Conservation (phyloP, 2,329 filamentous ascomycete genomes). For the Calonectria fujianensis region DNA sequence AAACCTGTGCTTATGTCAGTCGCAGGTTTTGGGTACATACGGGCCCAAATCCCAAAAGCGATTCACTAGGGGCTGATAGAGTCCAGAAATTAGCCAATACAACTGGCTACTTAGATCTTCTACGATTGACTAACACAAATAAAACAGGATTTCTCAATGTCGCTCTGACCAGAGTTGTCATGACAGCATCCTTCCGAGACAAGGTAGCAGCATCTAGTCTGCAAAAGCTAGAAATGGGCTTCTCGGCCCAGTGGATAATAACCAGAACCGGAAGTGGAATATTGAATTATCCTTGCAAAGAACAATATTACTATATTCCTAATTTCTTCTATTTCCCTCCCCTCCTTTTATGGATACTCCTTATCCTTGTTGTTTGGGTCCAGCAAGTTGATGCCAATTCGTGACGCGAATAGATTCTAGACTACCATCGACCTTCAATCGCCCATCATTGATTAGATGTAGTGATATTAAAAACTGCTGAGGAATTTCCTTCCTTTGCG, state of each 20-base stretch:
- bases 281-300: not conserved
- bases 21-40: not conserved
- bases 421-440: not conserved
- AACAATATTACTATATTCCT: not conserved
- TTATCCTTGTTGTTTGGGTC: not conserved
- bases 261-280: not conserved
- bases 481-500: not conserved
- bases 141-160: not conserved
- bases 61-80: not conserved
- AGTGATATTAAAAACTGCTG: accelerated
- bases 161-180: not conserved
- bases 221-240: not conserved
- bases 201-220: not conserved
- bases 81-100: not conserved
- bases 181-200: not conserved
- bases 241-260: not conserved
- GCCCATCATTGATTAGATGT: not conserved
- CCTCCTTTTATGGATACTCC: not conserved
- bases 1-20: not conserved
- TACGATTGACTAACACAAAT: not conserved
- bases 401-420: not conserved
- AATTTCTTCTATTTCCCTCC: not conserved
- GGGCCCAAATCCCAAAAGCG: not conserved
- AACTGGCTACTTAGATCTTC: not conserved
- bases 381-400: not conserved